Percentiles rank a stretch among this genome's conserved stretches.
These are phyloP conservation scores for Venustampulla echinocandica DNA, from an alignment of 495 filamentous ascomycete genomes.

Conservation along the genomic window DNA sequence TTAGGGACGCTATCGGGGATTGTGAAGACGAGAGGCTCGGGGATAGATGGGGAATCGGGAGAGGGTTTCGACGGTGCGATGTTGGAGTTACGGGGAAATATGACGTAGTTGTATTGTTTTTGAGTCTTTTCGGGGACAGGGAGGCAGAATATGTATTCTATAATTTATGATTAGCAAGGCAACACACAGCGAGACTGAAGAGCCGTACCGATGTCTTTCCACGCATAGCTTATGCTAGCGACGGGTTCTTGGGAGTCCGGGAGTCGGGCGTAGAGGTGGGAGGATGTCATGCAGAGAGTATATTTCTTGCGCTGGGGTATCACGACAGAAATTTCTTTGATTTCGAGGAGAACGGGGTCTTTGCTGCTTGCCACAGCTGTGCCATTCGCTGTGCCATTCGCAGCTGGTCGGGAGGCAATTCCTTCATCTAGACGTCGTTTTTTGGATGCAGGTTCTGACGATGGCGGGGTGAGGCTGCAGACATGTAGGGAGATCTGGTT, in stretches of 20 bases:
- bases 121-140: conserved; percentile 88
- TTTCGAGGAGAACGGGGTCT: conserved; percentile 46
- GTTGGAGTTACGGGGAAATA: conserved; percentile 65
- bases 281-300: conserved; percentile 60
- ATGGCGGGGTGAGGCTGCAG: conserved; percentile 29
- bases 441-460: conserved; percentile 34
- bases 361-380: conserved; percentile 19
- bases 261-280: conserved; percentile 60
- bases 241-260: conserved; percentile 56
- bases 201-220: conserved; percentile 65
- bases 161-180: conserved; percentile 18
- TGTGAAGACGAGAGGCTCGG: conserved; percentile 79
- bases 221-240: conserved; percentile 54
- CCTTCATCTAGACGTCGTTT: conserved; percentile 41
- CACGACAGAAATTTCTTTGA: conserved; percentile 64
- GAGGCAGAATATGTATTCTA: conserved; percentile 71
- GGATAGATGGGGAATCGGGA: conserved; percentile 21
- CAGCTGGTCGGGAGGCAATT: conserved; percentile 17
- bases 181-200: not conserved
- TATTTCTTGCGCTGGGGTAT: conserved; percentile 92
- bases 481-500: conserved; percentile 45
- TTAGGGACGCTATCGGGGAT: conserved; percentile 67
- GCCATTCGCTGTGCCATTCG: conserved; percentile 10
- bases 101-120: conserved; percentile 79
- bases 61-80: conserved; percentile 33